Conservation (phyloP, 441 rosid genomes). For the Raphanus hybrid region DNA sequence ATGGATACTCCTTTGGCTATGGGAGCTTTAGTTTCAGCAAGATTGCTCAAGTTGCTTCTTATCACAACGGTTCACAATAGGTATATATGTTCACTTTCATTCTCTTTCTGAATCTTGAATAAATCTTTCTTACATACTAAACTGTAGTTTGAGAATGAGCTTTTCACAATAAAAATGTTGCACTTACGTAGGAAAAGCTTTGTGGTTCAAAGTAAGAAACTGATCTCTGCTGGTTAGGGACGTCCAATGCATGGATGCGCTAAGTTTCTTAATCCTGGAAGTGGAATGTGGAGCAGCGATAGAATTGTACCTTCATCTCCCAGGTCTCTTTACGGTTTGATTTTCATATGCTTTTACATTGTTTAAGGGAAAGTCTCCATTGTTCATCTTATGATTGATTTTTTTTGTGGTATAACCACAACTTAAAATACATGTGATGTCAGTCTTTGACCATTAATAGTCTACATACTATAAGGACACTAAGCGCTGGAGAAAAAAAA, state of each 20-base stretch:
- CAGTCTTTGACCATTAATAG: conserved; percentile 7
- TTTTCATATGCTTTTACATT: conserved; percentile 9
- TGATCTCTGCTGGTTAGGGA: neutral
- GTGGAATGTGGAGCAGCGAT: conserved; percentile 39
- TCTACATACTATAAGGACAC: conserved; percentile 11
- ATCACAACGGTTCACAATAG: conserved; percentile 37
- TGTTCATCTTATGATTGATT: neutral
- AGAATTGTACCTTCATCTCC: too few relatives aligned
- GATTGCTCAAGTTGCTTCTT: conserved; percentile 50
- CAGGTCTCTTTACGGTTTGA: conserved; percentile 17
- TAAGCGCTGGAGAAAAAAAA: conserved; percentile 13
- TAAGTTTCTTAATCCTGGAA: conserved; percentile 41
- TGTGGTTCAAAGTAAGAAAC: conserved; percentile 41
- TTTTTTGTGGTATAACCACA: neutral
- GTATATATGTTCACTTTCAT: conserved; percentile 40
- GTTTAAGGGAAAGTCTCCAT: neutral
- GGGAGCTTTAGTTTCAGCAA: conserved; percentile 51
- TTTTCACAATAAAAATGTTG: conserved; percentile 3
- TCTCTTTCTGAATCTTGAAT: neutral
- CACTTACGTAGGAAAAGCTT: conserved; percentile 9
- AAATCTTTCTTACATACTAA: neutral
- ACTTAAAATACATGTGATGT: conserved; percentile 41
- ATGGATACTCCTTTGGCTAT: conserved; percentile 65
- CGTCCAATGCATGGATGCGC: conserved; percentile 29
- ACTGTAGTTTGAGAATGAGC: neutral